Evolutionary conservation across 352 stramenopile genomes (phyloP).

Genomic region (Globisporangium cylindrosporum): DNA sequence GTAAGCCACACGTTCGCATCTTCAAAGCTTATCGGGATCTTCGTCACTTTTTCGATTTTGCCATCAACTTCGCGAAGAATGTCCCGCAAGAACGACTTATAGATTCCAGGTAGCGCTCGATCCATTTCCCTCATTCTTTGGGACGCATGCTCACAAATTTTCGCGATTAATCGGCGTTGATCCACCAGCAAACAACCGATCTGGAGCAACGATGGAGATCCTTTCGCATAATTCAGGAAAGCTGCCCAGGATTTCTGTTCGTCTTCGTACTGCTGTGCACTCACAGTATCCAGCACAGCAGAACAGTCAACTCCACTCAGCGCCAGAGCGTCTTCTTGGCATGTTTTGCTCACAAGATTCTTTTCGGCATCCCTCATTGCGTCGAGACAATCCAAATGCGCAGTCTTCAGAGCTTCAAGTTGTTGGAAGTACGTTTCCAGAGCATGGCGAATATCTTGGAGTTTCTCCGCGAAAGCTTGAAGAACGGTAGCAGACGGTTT

Average conservation of each 20-base stretch:
- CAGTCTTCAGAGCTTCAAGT: constrained; percentile 26
- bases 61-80: constrained; percentile 52
- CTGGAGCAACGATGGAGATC: constrained; percentile 32
- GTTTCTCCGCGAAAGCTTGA: constrained; percentile 16
- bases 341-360: constrained; percentile 11
- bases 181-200: constrained; percentile 56
- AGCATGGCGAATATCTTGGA: constrained; percentile 25
- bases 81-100: constrained; percentile 43
- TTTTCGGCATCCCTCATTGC: constrained; percentile 9
- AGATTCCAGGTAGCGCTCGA: constrained; percentile 42
- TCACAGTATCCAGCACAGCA: constrained; percentile 14
- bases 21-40: constrained; percentile 50
- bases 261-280: constrained; percentile 36
- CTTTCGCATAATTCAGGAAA: constrained; percentile 37
- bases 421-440: constrained; percentile 33
- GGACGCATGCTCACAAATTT: constrained; percentile 30
- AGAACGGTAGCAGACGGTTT: constrained; percentile 31
- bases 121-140: constrained; percentile 39
- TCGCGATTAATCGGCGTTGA: constrained; percentile 35
- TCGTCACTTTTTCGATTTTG: constrained; percentile 54
- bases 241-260: constrained; percentile 34
- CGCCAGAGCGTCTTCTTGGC: constrained; percentile 20
- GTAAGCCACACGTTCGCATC: constrained; percentile 49
- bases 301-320: neutral
- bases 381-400: constrained; percentile 33